Percentiles rank a stretch among this genome's conserved stretches.
Conservation (phyloP, 208 protist species). For the Acanthamoeba castellanii region DNA sequence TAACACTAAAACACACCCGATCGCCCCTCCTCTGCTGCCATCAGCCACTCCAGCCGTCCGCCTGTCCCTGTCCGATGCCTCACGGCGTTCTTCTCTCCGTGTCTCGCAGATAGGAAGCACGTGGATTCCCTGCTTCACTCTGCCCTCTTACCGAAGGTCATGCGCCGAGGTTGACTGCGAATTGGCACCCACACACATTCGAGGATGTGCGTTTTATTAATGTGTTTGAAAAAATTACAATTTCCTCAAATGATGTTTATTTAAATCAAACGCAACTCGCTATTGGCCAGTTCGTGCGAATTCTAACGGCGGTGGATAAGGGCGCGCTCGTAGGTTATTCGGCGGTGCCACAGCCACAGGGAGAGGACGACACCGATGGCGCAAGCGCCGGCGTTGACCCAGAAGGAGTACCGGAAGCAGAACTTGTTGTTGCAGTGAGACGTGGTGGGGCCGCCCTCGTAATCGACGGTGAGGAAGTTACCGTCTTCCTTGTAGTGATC, state of each 20-base stretch:
- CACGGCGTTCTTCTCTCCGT: too few relatives aligned
- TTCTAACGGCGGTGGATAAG: background rate
- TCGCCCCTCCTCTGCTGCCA: too few relatives aligned
- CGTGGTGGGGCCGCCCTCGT: constrained; percentile 13
- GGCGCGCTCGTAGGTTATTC: background rate
- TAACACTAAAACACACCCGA: too few relatives aligned
- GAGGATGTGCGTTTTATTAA: too few relatives aligned
- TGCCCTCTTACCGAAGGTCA: too few relatives aligned
- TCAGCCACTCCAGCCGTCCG: too few relatives aligned
- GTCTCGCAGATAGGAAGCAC: too few relatives aligned
- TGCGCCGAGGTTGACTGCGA: too few relatives aligned
- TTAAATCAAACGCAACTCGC: background rate
- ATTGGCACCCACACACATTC: too few relatives aligned
- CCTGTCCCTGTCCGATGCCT: too few relatives aligned
- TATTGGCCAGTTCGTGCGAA: background rate
- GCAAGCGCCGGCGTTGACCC: background rate
- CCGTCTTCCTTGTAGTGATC: constrained; percentile 17
- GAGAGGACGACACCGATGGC: background rate
- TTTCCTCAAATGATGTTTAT: background rate
- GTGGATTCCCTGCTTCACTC: too few relatives aligned
- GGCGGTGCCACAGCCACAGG: background rate
- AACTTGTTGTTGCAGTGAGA: constrained; percentile 21
- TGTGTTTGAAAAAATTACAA: too few relatives aligned
- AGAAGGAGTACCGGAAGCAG: constrained; percentile 10
- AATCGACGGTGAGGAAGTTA: background rate